A percentile compares a stretch with the other conserved stretches of the same genome.
Conservation (phyloP, 2,329 filamentous ascomycete species). For the Aulographum hederae region DNA sequence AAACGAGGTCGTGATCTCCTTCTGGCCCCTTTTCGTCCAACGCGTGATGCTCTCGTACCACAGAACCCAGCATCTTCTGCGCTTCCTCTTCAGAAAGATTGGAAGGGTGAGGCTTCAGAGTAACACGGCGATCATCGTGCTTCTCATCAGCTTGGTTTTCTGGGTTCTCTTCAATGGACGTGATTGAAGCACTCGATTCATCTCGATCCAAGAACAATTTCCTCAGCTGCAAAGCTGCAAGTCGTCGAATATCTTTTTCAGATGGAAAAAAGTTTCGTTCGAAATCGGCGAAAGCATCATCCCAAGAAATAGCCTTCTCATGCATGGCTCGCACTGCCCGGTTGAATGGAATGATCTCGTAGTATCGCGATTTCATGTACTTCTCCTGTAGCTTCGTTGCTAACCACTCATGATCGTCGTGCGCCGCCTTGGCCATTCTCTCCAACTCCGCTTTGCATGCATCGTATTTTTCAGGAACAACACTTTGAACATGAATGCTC, state of each 20-base stretch:
- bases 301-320: conserved; percentile 87
- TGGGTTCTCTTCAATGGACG: conserved; percentile 44
- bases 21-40: no score
- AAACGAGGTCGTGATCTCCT: no score
- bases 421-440: conserved; percentile 54
- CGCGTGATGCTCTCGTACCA: no score
- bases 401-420: conserved; percentile 63
- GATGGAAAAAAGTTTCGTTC: conserved; percentile 84
- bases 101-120: conserved; percentile 16
- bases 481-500: conserved; percentile 79
- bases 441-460: conserved; percentile 71
- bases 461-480: conserved; percentile 72
- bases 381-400: conserved; percentile 67
- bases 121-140: not conserved
- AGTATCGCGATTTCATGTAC: conserved; percentile 88
- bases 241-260: conserved; percentile 84
- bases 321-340: conserved; percentile 75
- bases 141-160: not conserved
- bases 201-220: conserved; percentile 84
- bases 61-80: conserved; percentile 40
- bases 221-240: conserved; percentile 81
- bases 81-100: conserved; percentile 41
- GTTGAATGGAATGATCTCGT: conserved; percentile 90
- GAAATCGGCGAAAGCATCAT: conserved; percentile 74
- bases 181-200: conserved; percentile 59